A percentile compares a stretch with the other conserved stretches of the same genome.
Conservation (phyloP, 2,329 filamentous ascomycete species). For the Pyrenochaeta sp. region DNA sequence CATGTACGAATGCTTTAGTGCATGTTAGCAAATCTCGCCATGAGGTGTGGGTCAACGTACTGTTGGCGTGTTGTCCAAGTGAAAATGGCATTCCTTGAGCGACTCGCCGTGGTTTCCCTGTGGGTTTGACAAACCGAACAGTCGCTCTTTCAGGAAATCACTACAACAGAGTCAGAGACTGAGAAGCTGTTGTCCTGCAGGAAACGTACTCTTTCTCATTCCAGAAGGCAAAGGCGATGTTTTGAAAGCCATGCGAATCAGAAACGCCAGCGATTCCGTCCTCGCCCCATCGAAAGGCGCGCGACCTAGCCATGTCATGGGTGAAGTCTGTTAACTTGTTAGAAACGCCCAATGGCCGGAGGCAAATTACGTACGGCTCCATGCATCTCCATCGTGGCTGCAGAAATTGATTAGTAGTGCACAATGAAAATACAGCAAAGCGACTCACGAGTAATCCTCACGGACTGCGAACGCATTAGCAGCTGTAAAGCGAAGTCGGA, state of each 20-base stretch:
- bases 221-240: slow-evolving; percentile 97
- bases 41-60: slow-evolving; percentile 57
- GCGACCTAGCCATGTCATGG: slow-evolving; percentile 87
- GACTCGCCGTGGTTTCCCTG: slow-evolving; percentile 98
- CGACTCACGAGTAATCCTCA: slow-evolving; percentile 82
- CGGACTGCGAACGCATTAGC: slow-evolving; percentile 66
- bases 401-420: slow-evolving; percentile 33
- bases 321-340: slow-evolving; percentile 74
- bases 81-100: slow-evolving; percentile 95
- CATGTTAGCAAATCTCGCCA: slow-evolving; percentile 23
- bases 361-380: slow-evolving; percentile 76
- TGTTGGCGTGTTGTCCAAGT: slow-evolving; percentile 90
- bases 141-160: slow-evolving; percentile 90
- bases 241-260: slow-evolving; percentile 90
- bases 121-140: slow-evolving; percentile 94
- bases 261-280: slow-evolving; percentile 95
- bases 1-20: slow-evolving; percentile 89
- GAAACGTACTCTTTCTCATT: slow-evolving; percentile 86
- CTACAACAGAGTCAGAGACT: slow-evolving; percentile 61
- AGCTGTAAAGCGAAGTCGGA: not conserved
- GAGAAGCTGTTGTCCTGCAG: not conserved
- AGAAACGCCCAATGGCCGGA: slow-evolving; percentile 23
- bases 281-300: slow-evolving; percentile 94
- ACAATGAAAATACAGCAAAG: slow-evolving; percentile 10
- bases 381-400: slow-evolving; percentile 85